Base-by-base conservation (phyloP, 148 eudicot genomes). In the Salicornia ramosissima region DNA sequence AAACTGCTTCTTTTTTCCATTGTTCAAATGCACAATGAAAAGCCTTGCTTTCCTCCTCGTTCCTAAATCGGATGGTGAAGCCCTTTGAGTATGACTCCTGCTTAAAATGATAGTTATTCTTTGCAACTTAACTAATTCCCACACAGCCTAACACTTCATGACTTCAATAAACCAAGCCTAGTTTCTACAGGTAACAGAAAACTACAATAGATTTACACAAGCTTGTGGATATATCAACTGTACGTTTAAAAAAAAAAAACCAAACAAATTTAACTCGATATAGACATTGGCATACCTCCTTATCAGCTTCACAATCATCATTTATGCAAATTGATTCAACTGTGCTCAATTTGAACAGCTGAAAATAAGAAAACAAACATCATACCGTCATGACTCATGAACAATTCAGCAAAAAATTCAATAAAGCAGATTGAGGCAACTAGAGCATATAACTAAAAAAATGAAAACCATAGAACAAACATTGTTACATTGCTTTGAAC, bases 11-110 rank as follows among this genome's bases (percentile, higher is more conserved):
- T 76, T 81, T 84, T 78, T 88, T 93, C 91, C 88, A 84, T 75
- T 86, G 87, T 72, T 85, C 90, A 84, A 90, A 88, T 58, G 90
- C 92, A 77, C 56, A 68, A 82, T 88, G 94, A 78, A 93, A 93
- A 49, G 84, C 84, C 57, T 68, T 79, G 80, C 92, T 83, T 78
- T 88, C 95, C 76, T 88, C 90, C 75, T 84, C 88, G 30, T 83
- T 78, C 71, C 82, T 83, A 74, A 93, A 93, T 62, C 77, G 85
- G 69, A 90, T 82, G 34, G 80, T 70, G 73, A 90, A 67, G 52
- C 92, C 98, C 75, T 76, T 85, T 39, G 95, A 88, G 73, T 79
- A 93, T 24, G 80, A 69, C 70, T 79, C 84, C 98, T 88, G 92
- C 65, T 78, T 63, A 81, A 64, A 82, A 51, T 42, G 49, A 57